These are phyloP conservation scores for Musa itinerans DNA, from an alignment of 176 grass and related monocot genomes.

Conservation along the genomic window DNA sequence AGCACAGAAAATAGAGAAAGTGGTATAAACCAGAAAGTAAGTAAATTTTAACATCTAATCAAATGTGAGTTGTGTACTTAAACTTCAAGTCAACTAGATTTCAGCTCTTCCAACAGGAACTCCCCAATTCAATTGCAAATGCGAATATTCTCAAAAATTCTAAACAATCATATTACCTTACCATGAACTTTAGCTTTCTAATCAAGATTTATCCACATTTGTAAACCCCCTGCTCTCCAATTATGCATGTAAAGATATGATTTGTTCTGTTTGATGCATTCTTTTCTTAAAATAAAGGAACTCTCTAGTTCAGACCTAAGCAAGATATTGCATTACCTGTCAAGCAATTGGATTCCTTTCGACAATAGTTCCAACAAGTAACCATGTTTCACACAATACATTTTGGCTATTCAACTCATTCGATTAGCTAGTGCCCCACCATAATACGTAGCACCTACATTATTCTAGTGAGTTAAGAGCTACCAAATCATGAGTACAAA, in stretches of 20 bases:
- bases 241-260: background rate
- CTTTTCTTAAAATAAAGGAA: background rate
- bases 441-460: background rate
- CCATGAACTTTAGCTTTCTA: background rate
- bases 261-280: background rate
- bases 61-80: background rate
- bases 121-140: background rate
- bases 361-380: background rate
- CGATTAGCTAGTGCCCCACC: too few species aligned
- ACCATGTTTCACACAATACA: background rate
- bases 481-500: background rate
- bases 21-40: slow-evolving; percentile 9
- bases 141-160: background rate
- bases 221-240: background rate
- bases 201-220: background rate
- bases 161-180: background rate
- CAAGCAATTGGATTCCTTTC: background rate
- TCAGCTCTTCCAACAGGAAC: background rate
- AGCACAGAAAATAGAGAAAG: slow-evolving; percentile 2
- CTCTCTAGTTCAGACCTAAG: background rate
- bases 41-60: background rate
- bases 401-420: background rate
- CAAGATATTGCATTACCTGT: background rate
- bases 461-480: background rate
- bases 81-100: background rate